phyloP scores from a whole-genome alignment of 2,329 filamentous ascomycete species.

The Cryphonectria parasitica region DNA sequence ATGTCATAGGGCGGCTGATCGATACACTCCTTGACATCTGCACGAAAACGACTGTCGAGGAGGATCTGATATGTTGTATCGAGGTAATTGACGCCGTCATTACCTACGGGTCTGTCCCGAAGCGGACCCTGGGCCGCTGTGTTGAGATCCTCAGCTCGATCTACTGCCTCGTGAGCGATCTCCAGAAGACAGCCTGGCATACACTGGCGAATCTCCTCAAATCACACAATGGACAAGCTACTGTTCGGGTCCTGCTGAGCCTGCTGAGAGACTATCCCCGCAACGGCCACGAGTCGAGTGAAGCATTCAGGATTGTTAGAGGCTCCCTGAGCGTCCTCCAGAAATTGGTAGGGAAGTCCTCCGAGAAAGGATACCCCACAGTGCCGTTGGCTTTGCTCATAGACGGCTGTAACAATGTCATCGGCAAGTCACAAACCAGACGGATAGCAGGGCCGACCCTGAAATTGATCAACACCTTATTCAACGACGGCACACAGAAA shows the following conservation, averaged over 20 bases:
- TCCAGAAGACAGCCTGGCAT: constrained; percentile 70
- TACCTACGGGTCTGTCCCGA: constrained; percentile 72
- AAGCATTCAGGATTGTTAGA: constrained; percentile 60
- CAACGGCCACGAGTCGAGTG: constrained; percentile 53
- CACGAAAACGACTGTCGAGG: constrained; percentile 65
- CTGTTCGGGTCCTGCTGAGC: constrained; percentile 67
- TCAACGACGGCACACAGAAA: constrained; percentile 54
- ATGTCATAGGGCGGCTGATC: constrained; percentile 64
- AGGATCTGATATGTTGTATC: constrained; percentile 70
- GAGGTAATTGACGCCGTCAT: constrained; percentile 71
- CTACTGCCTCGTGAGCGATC: constrained; percentile 64
- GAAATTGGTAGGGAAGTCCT: constrained; percentile 63
- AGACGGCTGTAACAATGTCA: constrained; percentile 58
- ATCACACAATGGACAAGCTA: constrained; percentile 73
- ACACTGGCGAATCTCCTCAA: constrained; percentile 71
- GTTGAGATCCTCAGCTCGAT: constrained; percentile 74
- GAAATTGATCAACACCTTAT: constrained; percentile 59
- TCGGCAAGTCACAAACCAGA: constrained; percentile 48
- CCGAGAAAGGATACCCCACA: constrained; percentile 62
- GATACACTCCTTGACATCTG: constrained; percentile 68
- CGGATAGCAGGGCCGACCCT: constrained; percentile 51
- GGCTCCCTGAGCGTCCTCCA: constrained; percentile 66
- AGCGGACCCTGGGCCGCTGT: constrained; percentile 64
- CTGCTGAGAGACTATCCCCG: constrained; percentile 56
- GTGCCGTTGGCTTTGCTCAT: constrained; percentile 63